Base-by-base conservation (phyloP, 257 asterid genomes). In the Nicotiana attenuata region DNA sequence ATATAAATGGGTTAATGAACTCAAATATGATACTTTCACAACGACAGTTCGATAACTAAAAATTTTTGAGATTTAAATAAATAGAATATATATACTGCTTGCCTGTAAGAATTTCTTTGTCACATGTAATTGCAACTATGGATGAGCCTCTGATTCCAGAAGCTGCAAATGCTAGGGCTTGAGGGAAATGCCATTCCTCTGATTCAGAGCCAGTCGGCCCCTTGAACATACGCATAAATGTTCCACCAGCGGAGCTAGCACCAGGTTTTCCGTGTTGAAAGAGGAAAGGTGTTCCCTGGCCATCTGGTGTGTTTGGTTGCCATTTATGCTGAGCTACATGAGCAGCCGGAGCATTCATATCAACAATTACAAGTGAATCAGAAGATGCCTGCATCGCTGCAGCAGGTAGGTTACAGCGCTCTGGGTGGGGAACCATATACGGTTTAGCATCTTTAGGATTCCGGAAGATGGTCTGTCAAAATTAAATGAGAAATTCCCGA, bases 291-390 rank as follows among this genome's bases (percentile, higher is more conserved):
- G 96, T 57, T 57, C 99, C 99, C 84, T 91, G 97, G 75, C 98
- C 99, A 87, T 94, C 99, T 47, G 99, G 99, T 69, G 99, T 94
- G 88, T 96, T 96, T 53, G 98, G 98, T 87, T 96, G 99, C 99
- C 99, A 96, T 89, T 93, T 96, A 81, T 96, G 99, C 81, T 91
- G 97, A 31, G 97, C 98, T 77, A 96, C 82, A 77, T 93, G 99
- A 81, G 94, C 98, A 11, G 95, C 97, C 28, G 99, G 99, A 20
- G 93, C 98, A 85, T 88, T 86, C 84, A 83, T 78, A 87, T 93
- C 98, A 81, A 90, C 98, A 85, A 92, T 88, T 80, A 96, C 85
- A 55, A 96, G 89, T 84, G 98, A 92, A 87, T 96, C 98, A 53
- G 94, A 90, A 81, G 98, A 93, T 68, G 99, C 98, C 65, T 85